Percentiles rank a stretch among this genome's conserved stretches.
These are phyloP conservation scores for Lipomyces spencermartinsiae DNA, from an alignment of 805 yeast genomes.

Conservation along the genomic window DNA sequence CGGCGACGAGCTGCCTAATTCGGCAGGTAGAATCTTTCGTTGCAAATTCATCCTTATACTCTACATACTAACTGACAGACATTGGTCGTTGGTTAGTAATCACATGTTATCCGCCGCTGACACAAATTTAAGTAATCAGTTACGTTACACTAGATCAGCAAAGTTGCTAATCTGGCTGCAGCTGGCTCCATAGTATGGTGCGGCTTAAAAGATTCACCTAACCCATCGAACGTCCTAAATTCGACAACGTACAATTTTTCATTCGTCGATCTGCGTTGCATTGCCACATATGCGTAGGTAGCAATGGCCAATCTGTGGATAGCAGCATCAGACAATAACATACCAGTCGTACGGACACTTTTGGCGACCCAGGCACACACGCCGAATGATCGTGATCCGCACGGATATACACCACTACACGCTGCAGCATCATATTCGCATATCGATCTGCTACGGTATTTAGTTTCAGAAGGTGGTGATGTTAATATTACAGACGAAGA, in stretches of 20 bases:
- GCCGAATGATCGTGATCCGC: conserved; percentile 81
- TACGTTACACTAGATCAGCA: not conserved
- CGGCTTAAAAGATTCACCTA: not conserved
- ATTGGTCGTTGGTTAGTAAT: not conserved
- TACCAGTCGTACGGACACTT: conserved; percentile 61
- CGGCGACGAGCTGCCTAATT: not conserved
- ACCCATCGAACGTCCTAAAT: not conserved
- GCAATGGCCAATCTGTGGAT: conserved; percentile 75
- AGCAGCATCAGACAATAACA: conserved; percentile 87
- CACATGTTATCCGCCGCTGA: not conserved
- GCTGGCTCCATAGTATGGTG: not conserved
- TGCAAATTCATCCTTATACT: not conserved
- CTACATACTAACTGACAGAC: not conserved
- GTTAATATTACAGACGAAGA: conserved; percentile 82
- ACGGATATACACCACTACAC: conserved; percentile 96
- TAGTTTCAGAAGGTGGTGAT: conserved; percentile 71
- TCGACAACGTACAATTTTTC: not conserved
- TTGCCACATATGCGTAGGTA: conserved; percentile 1
- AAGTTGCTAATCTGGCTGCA: not conserved
- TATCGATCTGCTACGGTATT: conserved; percentile 63
- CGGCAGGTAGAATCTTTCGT: not conserved
- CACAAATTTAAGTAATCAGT: no score
- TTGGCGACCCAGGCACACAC: conserved; percentile 59
- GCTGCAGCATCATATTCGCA: conserved; percentile 97
- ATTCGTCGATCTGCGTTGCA: not conserved